These are phyloP conservation scores for Anacardium occidentale DNA, from an alignment of 345 rosid species.

Conservation along the genomic window DNA sequence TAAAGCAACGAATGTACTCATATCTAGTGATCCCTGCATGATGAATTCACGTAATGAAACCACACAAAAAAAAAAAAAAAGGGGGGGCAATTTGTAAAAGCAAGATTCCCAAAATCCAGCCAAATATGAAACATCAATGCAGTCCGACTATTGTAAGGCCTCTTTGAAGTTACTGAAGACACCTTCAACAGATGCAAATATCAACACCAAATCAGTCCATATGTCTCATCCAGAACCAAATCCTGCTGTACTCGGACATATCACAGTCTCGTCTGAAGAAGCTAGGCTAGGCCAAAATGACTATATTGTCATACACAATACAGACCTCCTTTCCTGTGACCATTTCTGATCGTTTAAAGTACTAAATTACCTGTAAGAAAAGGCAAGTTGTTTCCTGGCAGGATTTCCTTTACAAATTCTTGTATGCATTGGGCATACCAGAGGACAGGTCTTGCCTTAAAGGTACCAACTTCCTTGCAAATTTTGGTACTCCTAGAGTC, in stretches of 20 bases:
- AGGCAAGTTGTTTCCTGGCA: too few relatives aligned
- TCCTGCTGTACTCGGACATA: background rate
- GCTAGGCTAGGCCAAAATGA: too few relatives aligned
- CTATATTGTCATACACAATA: too few relatives aligned
- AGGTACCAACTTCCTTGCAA: background rate
- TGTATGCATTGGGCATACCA: too few relatives aligned
- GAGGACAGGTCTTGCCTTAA: background rate
- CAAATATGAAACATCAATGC: background rate
- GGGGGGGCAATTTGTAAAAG: background rate
- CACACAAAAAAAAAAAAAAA: background rate
- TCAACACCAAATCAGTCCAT: background rate
- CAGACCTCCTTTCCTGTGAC: too few relatives aligned
- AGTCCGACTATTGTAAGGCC: background rate
- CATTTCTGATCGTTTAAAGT: too few relatives aligned
- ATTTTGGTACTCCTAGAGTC: background rate
- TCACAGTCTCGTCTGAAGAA: background rate
- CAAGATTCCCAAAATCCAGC: background rate
- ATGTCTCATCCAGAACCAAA: background rate
- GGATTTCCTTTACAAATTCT: too few relatives aligned
- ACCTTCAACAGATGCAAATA: background rate
- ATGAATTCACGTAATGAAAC: background rate
- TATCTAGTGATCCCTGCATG: constrained; percentile 51
- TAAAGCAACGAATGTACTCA: constrained; percentile 31
- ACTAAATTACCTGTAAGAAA: too few relatives aligned
- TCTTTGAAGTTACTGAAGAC: background rate